A percentile compares a stretch with the other conserved stretches of the same genome.
phyloP scores from a whole-genome alignment of 805 yeast species.

The Kodamaea kakaduensis region DNA sequence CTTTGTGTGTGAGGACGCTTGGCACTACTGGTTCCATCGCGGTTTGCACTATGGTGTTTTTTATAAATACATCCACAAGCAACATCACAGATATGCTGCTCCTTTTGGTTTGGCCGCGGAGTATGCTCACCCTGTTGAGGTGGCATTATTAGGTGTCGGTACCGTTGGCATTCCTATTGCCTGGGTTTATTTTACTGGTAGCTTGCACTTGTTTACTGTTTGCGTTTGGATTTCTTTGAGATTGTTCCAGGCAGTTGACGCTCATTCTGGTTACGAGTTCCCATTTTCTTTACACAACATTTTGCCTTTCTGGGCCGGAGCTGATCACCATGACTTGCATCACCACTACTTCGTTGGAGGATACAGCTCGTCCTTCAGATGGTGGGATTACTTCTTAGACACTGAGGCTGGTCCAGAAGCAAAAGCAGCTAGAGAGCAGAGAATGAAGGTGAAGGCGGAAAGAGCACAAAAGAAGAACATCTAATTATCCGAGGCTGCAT shows the following conservation, averaged over 20 bases:
- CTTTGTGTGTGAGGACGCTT: constrained; percentile 84
- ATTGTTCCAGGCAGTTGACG: constrained; percentile 93
- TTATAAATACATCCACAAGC: constrained; percentile 92
- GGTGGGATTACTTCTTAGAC: constrained; percentile 86
- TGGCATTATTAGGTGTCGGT: constrained; percentile 85
- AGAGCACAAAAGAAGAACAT: constrained; percentile 19
- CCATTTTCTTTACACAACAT: constrained; percentile 94
- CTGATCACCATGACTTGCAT: constrained; percentile 96
- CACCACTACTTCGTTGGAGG: constrained; percentile 95
- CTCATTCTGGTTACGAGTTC: constrained; percentile 97
- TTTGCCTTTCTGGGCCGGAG: constrained; percentile 97
- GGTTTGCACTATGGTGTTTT: constrained; percentile 82
- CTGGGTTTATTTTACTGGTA: constrained; percentile 70
- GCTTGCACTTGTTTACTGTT: constrained; percentile 86
- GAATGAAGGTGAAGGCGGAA: constrained; percentile 55
- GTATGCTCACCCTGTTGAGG: constrained; percentile 96
- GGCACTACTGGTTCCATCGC: constrained; percentile 98
- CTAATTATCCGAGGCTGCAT: too few relatives aligned
- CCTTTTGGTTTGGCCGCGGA: constrained; percentile 97
- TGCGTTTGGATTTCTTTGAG: constrained; percentile 84
- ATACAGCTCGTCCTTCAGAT: constrained; percentile 90
- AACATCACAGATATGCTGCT: constrained; percentile 96
- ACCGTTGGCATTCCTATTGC: constrained; percentile 93
- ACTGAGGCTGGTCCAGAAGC: constrained; percentile 91
- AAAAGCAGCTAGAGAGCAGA: constrained; percentile 65